Percentiles rank a stretch among this genome's conserved stretches.
These are phyloP conservation scores for Penstemon newberryi DNA, from an alignment of 257 asterid genomes.

Conservation along the genomic window DNA sequence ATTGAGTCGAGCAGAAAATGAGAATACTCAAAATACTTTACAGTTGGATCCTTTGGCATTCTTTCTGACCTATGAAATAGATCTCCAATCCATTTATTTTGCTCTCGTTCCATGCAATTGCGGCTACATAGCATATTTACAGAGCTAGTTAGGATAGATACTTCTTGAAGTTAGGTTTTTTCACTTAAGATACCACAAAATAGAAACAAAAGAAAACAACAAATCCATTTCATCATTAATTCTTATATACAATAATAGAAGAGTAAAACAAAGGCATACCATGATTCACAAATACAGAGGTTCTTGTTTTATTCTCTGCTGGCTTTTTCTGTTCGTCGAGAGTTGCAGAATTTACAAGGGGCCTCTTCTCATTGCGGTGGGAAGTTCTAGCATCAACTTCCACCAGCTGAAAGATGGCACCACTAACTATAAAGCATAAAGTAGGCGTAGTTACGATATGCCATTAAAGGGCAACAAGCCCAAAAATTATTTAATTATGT, in stretches of 20 bases:
- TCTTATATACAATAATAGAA: neutral
- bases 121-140: slow-evolving; percentile 53
- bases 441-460: no score
- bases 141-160: neutral
- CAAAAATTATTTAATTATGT: no score
- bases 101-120: slow-evolving; percentile 79
- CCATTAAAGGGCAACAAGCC: no score
- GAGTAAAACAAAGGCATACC: slow-evolving; percentile 46
- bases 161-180: slow-evolving; percentile 7
- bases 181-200: neutral
- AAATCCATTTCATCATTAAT: neutral
- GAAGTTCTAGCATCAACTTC: slow-evolving; percentile 49
- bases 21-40: slow-evolving; percentile 53
- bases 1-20: neutral
- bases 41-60: slow-evolving; percentile 69
- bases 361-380: slow-evolving; percentile 49
- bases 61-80: slow-evolving; percentile 46
- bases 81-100: slow-evolving; percentile 78
- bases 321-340: slow-evolving; percentile 43
- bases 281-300: slow-evolving; percentile 67
- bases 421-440: no score
- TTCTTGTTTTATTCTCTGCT: slow-evolving; percentile 40
- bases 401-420: slow-evolving; percentile 32
- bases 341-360: slow-evolving; percentile 46
- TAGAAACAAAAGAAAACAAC: neutral